phyloP scores from a whole-genome alignment of 805 yeast species.

The Hanseniaspora lachancei region DNA sequence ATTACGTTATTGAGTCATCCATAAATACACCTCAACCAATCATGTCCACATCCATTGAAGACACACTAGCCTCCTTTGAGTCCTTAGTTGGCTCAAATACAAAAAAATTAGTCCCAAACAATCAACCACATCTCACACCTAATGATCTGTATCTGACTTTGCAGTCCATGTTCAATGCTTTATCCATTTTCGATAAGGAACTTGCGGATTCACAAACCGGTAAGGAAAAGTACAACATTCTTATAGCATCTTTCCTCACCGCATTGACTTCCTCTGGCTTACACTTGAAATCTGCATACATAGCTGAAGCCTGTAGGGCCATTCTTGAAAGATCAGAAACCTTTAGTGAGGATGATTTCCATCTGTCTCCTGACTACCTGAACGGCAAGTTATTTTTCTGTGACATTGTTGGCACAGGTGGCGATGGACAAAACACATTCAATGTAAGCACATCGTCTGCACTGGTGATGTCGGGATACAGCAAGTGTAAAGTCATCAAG shows the following conservation, averaged over 20 bases:
- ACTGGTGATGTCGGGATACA: slow-evolving; percentile 82
- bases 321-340: slow-evolving; percentile 51
- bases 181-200: slow-evolving; percentile 33
- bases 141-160: slow-evolving; percentile 54
- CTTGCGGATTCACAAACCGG: neutral
- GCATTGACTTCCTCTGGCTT: slow-evolving; percentile 59
- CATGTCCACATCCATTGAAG: neutral
- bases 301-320: slow-evolving; percentile 75
- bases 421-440: slow-evolving; percentile 95
- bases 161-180: slow-evolving; percentile 43
- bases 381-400: slow-evolving; percentile 12
- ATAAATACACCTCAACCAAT: neutral
- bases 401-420: slow-evolving; percentile 98
- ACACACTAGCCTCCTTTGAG: neutral
- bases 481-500: slow-evolving; percentile 59
- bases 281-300: slow-evolving; percentile 68
- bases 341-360: slow-evolving; percentile 36
- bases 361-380: slow-evolving; percentile 14
- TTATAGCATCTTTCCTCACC: slow-evolving; percentile 46
- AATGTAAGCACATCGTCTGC: slow-evolving; percentile 93
- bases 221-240: neutral
- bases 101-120: slow-evolving; percentile 8
- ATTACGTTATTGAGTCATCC: neutral
- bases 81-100: neutral
- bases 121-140: slow-evolving; percentile 36